Evolutionary conservation across 371 early-diverging fungal species (phyloP).

Genomic region (Umbelopsis sp.): DNA sequence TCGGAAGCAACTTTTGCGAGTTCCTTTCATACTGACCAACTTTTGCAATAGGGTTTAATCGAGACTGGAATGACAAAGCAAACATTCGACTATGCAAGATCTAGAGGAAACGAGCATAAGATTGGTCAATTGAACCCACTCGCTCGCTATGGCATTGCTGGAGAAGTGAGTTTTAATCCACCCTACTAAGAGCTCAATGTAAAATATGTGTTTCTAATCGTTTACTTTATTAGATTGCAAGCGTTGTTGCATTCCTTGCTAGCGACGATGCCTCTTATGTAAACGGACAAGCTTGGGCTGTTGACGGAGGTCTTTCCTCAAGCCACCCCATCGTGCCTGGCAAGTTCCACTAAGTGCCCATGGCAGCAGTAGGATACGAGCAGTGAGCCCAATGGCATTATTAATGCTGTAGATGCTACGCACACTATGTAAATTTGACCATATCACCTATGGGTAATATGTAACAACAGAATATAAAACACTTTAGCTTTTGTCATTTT

Average conservation of each 20-base stretch:
- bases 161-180: conserved; percentile 33
- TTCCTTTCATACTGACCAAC: background rate
- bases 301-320: conserved; percentile 60
- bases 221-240: conserved; percentile 40
- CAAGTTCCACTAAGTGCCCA: conserved; percentile 27
- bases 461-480: no score
- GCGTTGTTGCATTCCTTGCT: conserved; percentile 55
- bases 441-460: background rate
- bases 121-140: conserved; percentile 63
- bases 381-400: background rate
- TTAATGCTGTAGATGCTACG: background rate
- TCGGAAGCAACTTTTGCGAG: background rate
- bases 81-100: conserved; percentile 55
- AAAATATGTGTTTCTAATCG: background rate
- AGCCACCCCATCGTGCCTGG: conserved; percentile 50
- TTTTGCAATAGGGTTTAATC: conserved; percentile 46
- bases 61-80: conserved; percentile 61
- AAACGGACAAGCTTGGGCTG: conserved; percentile 59
- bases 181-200: background rate
- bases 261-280: conserved; percentile 61
- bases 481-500: background rate
- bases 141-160: conserved; percentile 47
- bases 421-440: background rate
- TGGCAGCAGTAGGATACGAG: background rate
- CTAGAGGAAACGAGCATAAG: conserved; percentile 44